Conservation (phyloP, 73 alveolate species). For the Paramecium sonneborni region DNA sequence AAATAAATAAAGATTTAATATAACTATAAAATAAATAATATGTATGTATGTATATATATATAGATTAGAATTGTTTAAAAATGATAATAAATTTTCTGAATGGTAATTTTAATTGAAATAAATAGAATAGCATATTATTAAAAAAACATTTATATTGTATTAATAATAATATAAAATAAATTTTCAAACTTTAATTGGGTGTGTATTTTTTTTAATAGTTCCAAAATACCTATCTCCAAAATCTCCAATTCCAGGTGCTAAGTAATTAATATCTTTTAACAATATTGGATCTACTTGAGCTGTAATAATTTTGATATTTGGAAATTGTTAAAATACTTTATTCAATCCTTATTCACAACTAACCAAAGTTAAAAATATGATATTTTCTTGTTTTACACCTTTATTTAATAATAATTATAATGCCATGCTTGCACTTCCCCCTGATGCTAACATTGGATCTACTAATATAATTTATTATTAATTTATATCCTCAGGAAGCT, state of each 20-base stretch:
- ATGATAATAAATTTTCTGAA: too few relatives aligned
- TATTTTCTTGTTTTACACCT: constrained; percentile 79
- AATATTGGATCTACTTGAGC: constrained; percentile 55
- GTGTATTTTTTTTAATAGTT: background rate
- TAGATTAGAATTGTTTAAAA: too few relatives aligned
- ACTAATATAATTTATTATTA: constrained; percentile 73
- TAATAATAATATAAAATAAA: too few relatives aligned
- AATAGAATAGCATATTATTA: too few relatives aligned
- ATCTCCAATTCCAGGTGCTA: constrained; percentile 91
- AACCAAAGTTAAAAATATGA: constrained; percentile 79
- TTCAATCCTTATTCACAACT: constrained; percentile 79
- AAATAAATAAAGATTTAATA: too few relatives aligned
- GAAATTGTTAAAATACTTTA: constrained; percentile 62
- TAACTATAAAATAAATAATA: too few relatives aligned
- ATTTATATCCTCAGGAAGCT: constrained; percentile 73
- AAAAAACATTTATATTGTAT: too few relatives aligned
- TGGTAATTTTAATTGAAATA: too few relatives aligned
- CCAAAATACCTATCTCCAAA: constrained; percentile 61
- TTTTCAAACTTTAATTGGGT: too few relatives aligned
- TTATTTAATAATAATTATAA: constrained; percentile 68
- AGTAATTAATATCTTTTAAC: constrained; percentile 61
- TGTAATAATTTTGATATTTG: constrained; percentile 79
- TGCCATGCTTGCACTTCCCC: constrained; percentile 76
- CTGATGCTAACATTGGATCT: constrained; percentile 93
- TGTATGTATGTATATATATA: too few relatives aligned